Evolutionary conservation across 2,329 filamentous ascomycete species (phyloP).

Genomic region (Sphaerulina populicola): DNA sequence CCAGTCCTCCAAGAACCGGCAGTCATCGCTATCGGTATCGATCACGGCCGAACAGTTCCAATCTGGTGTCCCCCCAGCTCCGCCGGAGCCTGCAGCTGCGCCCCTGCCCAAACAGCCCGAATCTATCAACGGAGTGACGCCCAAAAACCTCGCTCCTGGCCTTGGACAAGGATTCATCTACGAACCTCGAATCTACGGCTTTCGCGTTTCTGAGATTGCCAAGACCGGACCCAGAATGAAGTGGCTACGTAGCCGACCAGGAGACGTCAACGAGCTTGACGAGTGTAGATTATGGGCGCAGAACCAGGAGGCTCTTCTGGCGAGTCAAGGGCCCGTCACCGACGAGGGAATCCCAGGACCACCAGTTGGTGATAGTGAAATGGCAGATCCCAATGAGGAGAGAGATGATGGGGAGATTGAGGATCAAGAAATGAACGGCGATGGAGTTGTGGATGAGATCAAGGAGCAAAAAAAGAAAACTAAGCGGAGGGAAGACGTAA

Average conservation of each 20-base stretch:
- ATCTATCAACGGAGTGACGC: slow-evolving; percentile 74
- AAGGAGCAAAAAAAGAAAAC: slow-evolving; percentile 16
- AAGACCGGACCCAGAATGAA: slow-evolving; percentile 91
- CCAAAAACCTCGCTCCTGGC: slow-evolving; percentile 79
- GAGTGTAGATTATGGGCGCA: slow-evolving; percentile 48
- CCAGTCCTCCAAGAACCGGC: slow-evolving; percentile 18
- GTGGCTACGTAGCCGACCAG: slow-evolving; percentile 81
- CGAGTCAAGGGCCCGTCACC: slow-evolving; percentile 2
- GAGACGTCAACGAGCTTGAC: slow-evolving; percentile 72
- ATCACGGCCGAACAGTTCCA: slow-evolving; percentile 30
- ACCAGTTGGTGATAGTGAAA: slow-evolving; percentile 27
- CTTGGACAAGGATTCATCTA: slow-evolving; percentile 78
- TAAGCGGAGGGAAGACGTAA: slow-evolving; percentile 8
- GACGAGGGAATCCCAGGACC: slow-evolving; percentile 10
- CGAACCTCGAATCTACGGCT: slow-evolving; percentile 93
- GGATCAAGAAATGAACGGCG: slow-evolving; percentile 27
- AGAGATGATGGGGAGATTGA: slow-evolving; percentile 26
- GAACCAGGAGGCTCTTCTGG: slow-evolving; percentile 20
- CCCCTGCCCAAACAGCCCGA: slow-evolving; percentile 41
- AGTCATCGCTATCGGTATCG: slow-evolving; percentile 27
- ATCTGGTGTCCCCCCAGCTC: slow-evolving; percentile 17
- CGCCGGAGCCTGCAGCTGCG: slow-evolving; percentile 8
- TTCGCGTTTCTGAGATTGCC: slow-evolving; percentile 83
- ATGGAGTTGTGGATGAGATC: slow-evolving; percentile 13
- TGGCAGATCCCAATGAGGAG: slow-evolving; percentile 27